Conservation (phyloP, 2,329 filamentous ascomycete species). For the Coniochaeta hoffmannii region DNA sequence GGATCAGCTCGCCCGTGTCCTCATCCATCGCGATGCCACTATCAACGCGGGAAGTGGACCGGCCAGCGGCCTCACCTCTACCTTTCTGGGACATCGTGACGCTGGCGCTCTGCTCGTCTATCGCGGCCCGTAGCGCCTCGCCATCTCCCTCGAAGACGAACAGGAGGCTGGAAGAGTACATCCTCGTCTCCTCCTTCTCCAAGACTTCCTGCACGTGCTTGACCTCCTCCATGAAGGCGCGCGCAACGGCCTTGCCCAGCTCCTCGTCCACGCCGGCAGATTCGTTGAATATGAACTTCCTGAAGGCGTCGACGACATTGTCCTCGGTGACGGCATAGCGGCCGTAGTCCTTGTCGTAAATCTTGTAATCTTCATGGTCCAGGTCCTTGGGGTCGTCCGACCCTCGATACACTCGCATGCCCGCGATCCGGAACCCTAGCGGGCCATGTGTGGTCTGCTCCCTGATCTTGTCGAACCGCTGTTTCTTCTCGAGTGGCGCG, state of each 20-base stretch:
- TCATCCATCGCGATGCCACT: constrained; percentile 46
- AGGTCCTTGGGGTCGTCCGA: constrained; percentile 42
- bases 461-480: constrained; percentile 52
- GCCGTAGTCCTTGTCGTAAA: constrained; percentile 59
- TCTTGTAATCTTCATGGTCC: constrained; percentile 46
- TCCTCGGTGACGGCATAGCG: constrained; percentile 41
- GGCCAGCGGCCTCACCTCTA: constrained; percentile 18
- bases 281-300: constrained; percentile 51
- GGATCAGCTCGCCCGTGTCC: constrained; percentile 29
- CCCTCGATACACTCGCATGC: constrained; percentile 57
- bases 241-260: constrained; percentile 46
- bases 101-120: constrained; percentile 45
- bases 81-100: constrained; percentile 49
- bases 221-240: constrained; percentile 46
- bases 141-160: constrained; percentile 61
- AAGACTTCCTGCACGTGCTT: constrained; percentile 44
- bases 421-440: constrained; percentile 56
- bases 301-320: constrained; percentile 48
- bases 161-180: constrained; percentile 56
- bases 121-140: constrained; percentile 40
- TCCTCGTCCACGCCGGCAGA: constrained; percentile 51
- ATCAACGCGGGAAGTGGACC: constrained; percentile 41
- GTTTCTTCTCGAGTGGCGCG: constrained; percentile 50
- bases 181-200: constrained; percentile 50
- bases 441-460: constrained; percentile 51